Evolutionary conservation across 2,329 filamentous ascomycete species (phyloP).

Genomic region (Trichoderma harzianum): DNA sequence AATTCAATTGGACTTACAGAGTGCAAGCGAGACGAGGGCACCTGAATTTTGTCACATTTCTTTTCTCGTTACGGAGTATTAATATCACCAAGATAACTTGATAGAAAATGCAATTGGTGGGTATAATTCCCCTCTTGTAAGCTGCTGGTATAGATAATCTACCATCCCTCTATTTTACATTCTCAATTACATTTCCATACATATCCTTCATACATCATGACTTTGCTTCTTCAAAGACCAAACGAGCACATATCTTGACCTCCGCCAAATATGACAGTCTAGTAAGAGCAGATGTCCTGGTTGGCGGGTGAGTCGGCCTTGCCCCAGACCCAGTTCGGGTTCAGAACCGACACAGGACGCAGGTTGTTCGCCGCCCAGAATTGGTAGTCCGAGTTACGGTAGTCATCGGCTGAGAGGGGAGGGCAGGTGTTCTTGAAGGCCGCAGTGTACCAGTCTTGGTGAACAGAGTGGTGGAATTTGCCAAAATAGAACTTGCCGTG

Average conservation of each 20-base stretch:
- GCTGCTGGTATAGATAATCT: not conserved
- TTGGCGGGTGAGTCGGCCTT: constrained; percentile 20
- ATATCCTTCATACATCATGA: not conserved
- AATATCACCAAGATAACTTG: not conserved
- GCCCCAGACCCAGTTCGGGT: constrained; percentile 21
- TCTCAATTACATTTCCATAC: not conserved
- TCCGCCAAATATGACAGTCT: not conserved
- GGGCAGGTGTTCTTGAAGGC: constrained; percentile 23
- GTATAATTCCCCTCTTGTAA: not conserved
- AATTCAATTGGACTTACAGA: not conserved
- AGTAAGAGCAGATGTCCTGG: constrained; percentile 20
- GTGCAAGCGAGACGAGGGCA: not conserved
- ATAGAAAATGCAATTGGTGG: not conserved
- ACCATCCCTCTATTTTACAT: not conserved
- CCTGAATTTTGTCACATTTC: not conserved
- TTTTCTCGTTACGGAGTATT: not conserved
- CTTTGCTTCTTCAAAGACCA: not conserved
- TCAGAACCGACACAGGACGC: constrained; percentile 19
- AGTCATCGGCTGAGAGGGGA: constrained; percentile 19
- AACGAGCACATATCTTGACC: not conserved
- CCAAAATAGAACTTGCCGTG: constrained; percentile 23
- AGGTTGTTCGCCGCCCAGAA: constrained; percentile 22
- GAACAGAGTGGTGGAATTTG: constrained; percentile 22
- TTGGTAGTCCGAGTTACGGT: constrained; percentile 22
- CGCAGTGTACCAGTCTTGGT: constrained; percentile 21